Conservation (phyloP, 225 moss, liverwort and hornwort genomes). For the Marchantia polymorpha region DNA sequence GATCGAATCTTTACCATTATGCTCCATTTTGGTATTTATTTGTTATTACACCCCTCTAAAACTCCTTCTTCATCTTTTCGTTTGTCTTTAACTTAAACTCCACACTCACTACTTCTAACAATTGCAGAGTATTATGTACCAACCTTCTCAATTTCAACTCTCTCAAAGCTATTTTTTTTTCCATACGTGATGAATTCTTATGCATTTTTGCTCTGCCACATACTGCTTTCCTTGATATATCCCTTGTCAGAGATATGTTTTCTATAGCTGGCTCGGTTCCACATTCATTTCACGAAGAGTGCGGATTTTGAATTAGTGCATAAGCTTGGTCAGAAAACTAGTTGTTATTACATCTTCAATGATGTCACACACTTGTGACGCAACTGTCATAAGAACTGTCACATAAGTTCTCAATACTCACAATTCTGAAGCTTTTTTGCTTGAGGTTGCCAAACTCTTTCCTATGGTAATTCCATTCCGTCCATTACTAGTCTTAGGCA, state of each 20-base stretch:
- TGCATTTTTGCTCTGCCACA: constrained; percentile 66
- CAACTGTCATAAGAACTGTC: constrained; percentile 88
- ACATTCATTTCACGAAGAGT: constrained; percentile 69
- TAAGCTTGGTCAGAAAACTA: constrained; percentile 84
- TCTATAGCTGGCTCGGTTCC: constrained; percentile 39
- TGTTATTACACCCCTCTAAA: no score
- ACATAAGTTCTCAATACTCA: constrained; percentile 92
- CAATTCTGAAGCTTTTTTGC: constrained; percentile 48
- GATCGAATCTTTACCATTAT: no score
- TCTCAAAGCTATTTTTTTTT: constrained; percentile 52
- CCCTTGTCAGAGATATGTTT: constrained; percentile 53
- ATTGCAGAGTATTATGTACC: constrained; percentile 46
- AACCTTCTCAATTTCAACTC: constrained; percentile 44
- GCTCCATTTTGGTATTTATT: no score
- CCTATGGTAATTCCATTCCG: constrained; percentile 44
- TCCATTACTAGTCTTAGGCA: constrained; percentile 46
- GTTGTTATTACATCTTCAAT: constrained; percentile 91
- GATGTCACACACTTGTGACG: constrained; percentile 89
- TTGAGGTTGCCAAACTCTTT: constrained; percentile 37
- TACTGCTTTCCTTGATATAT: constrained; percentile 77
- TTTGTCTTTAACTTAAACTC: constrained; percentile 61
- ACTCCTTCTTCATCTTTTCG: constrained; percentile 66
- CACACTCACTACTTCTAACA: constrained; percentile 60
- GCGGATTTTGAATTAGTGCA: constrained; percentile 89
- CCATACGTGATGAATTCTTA: constrained; percentile 62